These are phyloP conservation scores for Nakazawaea anatomiae DNA, from an alignment of 805 yeast genomes.

Conservation along the genomic window DNA sequence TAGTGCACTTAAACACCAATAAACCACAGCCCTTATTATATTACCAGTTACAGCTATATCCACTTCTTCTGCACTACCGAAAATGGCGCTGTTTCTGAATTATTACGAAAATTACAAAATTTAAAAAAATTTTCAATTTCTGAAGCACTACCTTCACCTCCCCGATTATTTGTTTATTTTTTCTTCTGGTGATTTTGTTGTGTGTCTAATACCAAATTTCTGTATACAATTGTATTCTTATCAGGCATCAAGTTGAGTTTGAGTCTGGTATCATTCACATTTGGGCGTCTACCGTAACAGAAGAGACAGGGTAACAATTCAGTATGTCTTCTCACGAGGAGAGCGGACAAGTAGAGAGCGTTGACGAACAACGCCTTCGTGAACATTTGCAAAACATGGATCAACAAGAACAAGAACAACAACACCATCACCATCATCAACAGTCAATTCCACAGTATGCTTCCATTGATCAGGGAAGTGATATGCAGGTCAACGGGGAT, in stretches of 20 bases:
- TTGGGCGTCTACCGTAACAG: no score
- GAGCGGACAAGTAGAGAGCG: slow-evolving; percentile 1
- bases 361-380: slow-evolving; percentile 9
- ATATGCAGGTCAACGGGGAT: slow-evolving; percentile 6
- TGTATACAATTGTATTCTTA: slow-evolving; percentile 1
- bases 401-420: slow-evolving; percentile 4
- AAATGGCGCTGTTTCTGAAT: no score
- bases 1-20: neutral
- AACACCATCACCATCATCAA: slow-evolving; percentile 1
- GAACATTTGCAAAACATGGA: slow-evolving; percentile 9
- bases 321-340: slow-evolving; percentile 1
- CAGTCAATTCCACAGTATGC: slow-evolving; percentile 6
- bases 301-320: neutral
- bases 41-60: neutral
- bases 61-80: neutral
- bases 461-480: neutral
- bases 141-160: slow-evolving; percentile 4
- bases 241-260: neutral
- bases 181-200: slow-evolving; percentile 4
- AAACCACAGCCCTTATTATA: neutral
- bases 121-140: neutral
- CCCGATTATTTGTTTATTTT: neutral
- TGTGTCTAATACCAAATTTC: slow-evolving; percentile 8
- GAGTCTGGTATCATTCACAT: neutral
- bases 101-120: no score